Evolutionary conservation across 2,329 filamentous ascomycete species (phyloP), one percentile per base, ranked within the genome.

Genomic region (Aureobasidium sp.): DNA sequence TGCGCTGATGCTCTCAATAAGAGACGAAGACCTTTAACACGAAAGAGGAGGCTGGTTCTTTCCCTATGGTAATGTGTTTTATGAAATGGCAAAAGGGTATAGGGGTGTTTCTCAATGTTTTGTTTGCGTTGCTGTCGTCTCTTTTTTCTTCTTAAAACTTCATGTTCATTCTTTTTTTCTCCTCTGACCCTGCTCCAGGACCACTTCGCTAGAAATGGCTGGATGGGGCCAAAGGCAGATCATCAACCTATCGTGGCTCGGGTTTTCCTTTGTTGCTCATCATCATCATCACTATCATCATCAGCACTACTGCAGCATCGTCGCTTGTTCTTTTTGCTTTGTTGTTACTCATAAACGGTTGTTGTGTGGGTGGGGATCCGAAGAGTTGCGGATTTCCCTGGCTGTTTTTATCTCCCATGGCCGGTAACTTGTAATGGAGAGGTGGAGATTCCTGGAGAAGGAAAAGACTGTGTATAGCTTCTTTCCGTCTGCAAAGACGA

Each of bases 331-430:
- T 21, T 42, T 54, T 54, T 54, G 50, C 37, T 42, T 21, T 54
- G 50, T 54, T 54, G 36, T 39, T 30, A 34, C 27, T 42, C 50
- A 30, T 42, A 54, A n/a, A 54, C 13, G 50, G 50, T 54, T 32
- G 36, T 30, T 54, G 50, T 54, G 50, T 54, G 50, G 50, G 50
- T 54, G 50, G 50, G 50, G 50, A 54, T 54, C 50, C 50, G 50
- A 54, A 54, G 37, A 25, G 37, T 21, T 3, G 50, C 32, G 32
- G 34, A 39, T 37, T 11, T 27, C 21, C 34, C 48, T 51, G 16
- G 32, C 10, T 36, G 16, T 32, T 32, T n/a, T 29, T 39, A 9
- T 36, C 25, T 11, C 14, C 34, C 14, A 16, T 54, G 21, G 25
- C 37, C 3, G 50, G n/a, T 54, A 54, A 54, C 50, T 54, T 54